Base-by-base conservation (phyloP, 768 basidiomycete genomes). In the Hygrophoropsis aurantiaca region DNA sequence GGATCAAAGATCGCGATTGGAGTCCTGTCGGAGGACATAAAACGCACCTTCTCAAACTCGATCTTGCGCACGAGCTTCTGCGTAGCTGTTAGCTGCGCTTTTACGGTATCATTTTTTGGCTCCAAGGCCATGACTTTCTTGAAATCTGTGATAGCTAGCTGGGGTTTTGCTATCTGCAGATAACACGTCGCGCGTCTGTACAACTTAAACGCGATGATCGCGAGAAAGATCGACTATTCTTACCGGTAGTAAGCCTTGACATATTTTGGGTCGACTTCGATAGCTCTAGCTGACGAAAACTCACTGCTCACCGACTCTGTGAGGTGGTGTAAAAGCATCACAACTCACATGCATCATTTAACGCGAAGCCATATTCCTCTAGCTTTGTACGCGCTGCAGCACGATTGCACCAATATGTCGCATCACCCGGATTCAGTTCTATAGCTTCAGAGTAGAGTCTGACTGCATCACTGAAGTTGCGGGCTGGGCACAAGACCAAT, bases 361-460 rank as follows among this genome's bases (percentile, higher is more conserved):
- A 78, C 13, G 94, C 97, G 60, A 94, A 93, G 3, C 97, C 97
- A 58, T 88, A 87, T 69, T 99, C 85, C 65, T 99, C 89, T 46
- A 98, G 68, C 70, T 90, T 97, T 68, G 94, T 91, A 42, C 95
- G 81, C 11, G 90, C 80, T 67, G 92, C 90, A 2, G 97, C 93
- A 30, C 95, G 80, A 68, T 98, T 98, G 62, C 88, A 94, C 88
- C 90, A 98, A 43, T 95, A 67, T 11, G 92, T 94, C 43, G 93
- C 72, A 58, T 97, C 95, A 46, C 74, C 73, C 0, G 93, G 94
- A 62, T 99, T 94, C 61, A 85, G 79, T 54, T 87, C 83, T 55
- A 98, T 88, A 2, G 95, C 91, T 30, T 83, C 69, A 2, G 86
- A 79, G 65, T 98, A 99, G 30, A 97, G 68, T 33, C 78, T 75